phyloP scores from a whole-genome alignment of 2,329 filamentous ascomycete species.

The Venturia nashicola region DNA sequence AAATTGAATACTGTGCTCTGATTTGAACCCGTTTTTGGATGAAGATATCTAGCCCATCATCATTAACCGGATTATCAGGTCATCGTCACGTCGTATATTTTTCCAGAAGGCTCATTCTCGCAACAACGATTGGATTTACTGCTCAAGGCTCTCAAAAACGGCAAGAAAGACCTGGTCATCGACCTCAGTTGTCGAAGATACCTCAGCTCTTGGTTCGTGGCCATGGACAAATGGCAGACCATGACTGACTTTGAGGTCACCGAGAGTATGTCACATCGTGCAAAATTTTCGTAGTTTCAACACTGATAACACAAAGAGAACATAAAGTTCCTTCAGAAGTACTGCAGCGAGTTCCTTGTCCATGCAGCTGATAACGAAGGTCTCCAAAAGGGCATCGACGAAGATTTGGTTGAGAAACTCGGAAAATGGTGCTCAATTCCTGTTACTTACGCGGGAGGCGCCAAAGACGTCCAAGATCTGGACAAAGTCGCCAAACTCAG shows the following conservation, averaged over 20 bases:
- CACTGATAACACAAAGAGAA: slow-evolving; percentile 45
- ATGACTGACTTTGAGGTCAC: slow-evolving; percentile 93
- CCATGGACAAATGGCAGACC: slow-evolving; percentile 98
- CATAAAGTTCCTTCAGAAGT: slow-evolving; percentile 70
- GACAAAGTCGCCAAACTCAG: slow-evolving; percentile 72
- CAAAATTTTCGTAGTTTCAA: neutral
- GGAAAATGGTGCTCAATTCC: slow-evolving; percentile 83
- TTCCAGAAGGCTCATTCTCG: slow-evolving; percentile 73
- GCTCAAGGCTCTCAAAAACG: slow-evolving; percentile 57
- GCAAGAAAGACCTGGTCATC: slow-evolving; percentile 76
- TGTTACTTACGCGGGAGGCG: slow-evolving; percentile 94
- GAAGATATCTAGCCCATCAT: neutral
- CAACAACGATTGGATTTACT: slow-evolving; percentile 63
- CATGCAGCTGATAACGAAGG: slow-evolving; percentile 97
- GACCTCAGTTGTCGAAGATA: slow-evolving; percentile 82
- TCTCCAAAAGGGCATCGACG: slow-evolving; percentile 80
- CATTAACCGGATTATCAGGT: slow-evolving; percentile 47
- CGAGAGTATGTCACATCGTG: slow-evolving; percentile 44
- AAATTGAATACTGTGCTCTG: too few species aligned
- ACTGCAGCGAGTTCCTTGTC: slow-evolving; percentile 93
- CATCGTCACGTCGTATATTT: slow-evolving; percentile 92
- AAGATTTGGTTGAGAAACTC: slow-evolving; percentile 63
- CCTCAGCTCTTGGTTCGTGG: slow-evolving; percentile 78
- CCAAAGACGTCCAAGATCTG: slow-evolving; percentile 64
- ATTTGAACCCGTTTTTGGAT: too few species aligned